A percentile compares a stretch with the other conserved stretches of the same genome.
Evolutionary conservation across 1,139 yeast genomes (phyloP).

Genomic region (Pichia sp.): DNA sequence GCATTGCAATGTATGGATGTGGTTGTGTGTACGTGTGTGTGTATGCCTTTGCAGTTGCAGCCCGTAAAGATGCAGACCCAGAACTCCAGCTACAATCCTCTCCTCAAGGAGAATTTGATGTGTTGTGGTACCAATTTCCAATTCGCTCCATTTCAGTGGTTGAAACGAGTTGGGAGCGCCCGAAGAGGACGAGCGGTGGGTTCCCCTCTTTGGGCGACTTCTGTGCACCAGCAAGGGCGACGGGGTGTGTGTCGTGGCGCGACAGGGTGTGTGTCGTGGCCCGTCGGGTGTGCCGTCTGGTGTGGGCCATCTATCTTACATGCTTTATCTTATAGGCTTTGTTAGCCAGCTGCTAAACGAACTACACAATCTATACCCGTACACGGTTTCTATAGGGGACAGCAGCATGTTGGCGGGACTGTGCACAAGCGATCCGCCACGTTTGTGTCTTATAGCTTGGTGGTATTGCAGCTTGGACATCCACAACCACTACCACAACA

Average conservation of each 20-base stretch:
- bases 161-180: not conserved
- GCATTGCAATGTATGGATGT: constrained; percentile 2
- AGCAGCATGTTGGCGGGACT: not conserved
- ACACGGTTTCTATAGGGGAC: not conserved
- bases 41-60: not conserved
- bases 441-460: constrained; percentile 18
- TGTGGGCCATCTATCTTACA: no score
- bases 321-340: no score
- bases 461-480: constrained; percentile 29
- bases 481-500: constrained; percentile 28
- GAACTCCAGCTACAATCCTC: no score
- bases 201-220: not conserved
- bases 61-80: not conserved
- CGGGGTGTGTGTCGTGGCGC: not conserved
- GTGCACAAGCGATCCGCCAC: no score
- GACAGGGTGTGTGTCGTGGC: not conserved
- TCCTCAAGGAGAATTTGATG: no score
- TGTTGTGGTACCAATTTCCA: no score
- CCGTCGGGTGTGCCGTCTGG: no score
- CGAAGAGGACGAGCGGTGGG: no score
- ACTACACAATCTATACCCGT: not conserved
- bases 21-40: not conserved
- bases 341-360: no score
- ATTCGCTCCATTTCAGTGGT: not conserved
- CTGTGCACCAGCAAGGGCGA: not conserved